A percentile compares a stretch with the other conserved stretches of the same genome.
Evolutionary conservation across 2,329 filamentous ascomycete species (phyloP).

Genomic region (Parascedosporium putredinis): DNA sequence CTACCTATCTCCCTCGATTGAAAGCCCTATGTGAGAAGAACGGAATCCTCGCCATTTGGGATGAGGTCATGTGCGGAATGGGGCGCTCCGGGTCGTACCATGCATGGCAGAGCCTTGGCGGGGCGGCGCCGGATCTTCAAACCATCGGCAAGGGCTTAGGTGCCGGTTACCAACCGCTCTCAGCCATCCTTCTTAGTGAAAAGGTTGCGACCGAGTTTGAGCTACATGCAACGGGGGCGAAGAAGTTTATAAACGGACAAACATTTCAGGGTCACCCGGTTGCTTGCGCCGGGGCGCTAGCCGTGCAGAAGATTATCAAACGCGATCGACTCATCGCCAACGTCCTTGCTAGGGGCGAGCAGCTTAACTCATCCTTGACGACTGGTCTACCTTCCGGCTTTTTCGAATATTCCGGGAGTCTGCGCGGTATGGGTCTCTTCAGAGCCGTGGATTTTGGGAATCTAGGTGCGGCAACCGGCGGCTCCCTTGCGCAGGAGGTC

Average conservation of each 20-base stretch:
- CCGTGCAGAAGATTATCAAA: conserved; percentile 27
- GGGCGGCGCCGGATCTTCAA: conserved; percentile 40
- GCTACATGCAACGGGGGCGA: conserved; percentile 25
- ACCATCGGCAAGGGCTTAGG: conserved; percentile 50
- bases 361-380: conserved; percentile 19
- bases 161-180: conserved; percentile 45
- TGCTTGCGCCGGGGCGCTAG: conserved; percentile 26
- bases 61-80: conserved; percentile 60
- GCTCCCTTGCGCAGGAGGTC: conserved; percentile 8
- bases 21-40: conserved; percentile 42
- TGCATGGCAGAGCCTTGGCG: conserved; percentile 51
- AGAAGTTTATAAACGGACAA: conserved; percentile 45
- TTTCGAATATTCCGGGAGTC: conserved; percentile 24
- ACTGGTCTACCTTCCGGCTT: conserved; percentile 17
- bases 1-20: conserved; percentile 45
- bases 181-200: conserved; percentile 40
- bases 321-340: conserved; percentile 23
- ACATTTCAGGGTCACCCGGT: conserved; percentile 36
- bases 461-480: conserved; percentile 4
- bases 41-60: conserved; percentile 43
- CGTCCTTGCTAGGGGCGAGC: conserved; percentile 19
- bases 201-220: conserved; percentile 38
- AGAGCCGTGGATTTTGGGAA: conserved; percentile 34
- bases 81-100: conserved; percentile 52
- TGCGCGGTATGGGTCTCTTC: conserved; percentile 32